Percentiles rank a stretch among this genome's conserved stretches.
Evolutionary conservation across 2,329 filamentous ascomycete species (phyloP).

Genomic region (Talaromyces sp.): DNA sequence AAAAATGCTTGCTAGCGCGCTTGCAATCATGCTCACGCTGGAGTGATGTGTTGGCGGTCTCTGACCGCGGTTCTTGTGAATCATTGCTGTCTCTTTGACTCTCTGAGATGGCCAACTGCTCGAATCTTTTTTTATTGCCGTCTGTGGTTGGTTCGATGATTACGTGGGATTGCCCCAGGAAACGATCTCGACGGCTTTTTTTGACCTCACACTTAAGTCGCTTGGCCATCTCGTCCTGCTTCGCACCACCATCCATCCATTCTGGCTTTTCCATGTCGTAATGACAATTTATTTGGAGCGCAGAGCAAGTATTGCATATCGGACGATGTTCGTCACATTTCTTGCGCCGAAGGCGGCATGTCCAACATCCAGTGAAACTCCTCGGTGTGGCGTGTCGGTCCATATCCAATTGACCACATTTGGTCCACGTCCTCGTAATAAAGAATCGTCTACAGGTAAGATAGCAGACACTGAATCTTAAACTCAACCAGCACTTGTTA

Average conservation of each 20-base stretch:
- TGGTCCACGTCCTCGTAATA: no score
- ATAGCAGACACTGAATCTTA: no score
- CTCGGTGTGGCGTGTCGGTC: not conserved
- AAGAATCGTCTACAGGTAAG: no score
- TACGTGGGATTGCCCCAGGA: not conserved
- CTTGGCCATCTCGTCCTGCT: slow-evolving; percentile 51
- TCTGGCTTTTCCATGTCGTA: slow-evolving; percentile 53
- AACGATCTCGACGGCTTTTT: slow-evolving; percentile 40
- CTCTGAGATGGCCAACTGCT: not conserved
- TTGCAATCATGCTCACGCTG: slow-evolving; percentile 7
- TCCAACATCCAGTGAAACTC: slow-evolving; percentile 49
- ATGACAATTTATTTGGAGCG: slow-evolving; percentile 57
- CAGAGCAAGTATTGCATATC: slow-evolving; percentile 50
- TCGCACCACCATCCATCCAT: slow-evolving; percentile 56
- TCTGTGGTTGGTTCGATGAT: not conserved
- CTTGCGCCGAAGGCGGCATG: slow-evolving; percentile 59
- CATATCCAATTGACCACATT: not conserved
- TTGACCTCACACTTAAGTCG: slow-evolving; percentile 58
- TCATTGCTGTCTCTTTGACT: no score
- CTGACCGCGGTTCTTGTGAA: not conserved
- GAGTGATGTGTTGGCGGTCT: not conserved
- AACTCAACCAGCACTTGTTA: no score
- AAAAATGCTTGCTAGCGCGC: not conserved
- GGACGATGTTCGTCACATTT: slow-evolving; percentile 58
- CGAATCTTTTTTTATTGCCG: not conserved